Base-by-base conservation (phyloP, 164 flowering plant species). In the Dillenia turbinata region DNA sequence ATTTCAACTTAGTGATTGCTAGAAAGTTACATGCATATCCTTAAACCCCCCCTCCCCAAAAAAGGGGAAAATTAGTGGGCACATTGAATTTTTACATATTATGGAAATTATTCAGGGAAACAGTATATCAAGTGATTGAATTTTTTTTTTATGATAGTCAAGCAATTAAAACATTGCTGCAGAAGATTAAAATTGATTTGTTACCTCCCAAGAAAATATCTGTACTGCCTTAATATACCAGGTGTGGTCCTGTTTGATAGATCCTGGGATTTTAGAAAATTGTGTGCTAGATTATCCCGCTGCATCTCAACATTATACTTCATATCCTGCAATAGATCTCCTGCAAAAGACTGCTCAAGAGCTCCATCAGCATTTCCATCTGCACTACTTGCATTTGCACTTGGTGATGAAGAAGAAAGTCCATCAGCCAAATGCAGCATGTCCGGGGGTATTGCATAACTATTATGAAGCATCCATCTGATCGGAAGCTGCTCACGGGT, bases 401-500 rank as follows among this genome's bases (percentile, higher is more conserved):
- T 76, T 19, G 26, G 54, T 12, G 85, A 33, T 33, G 40, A 33
- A 33, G 40, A 33, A 33, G 40, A 69, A 56, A 77, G 52, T 47
- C 79, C 85, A 40, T 77, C 75, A 52, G 72, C 75, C 68, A 44
- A 65, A 14, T 70, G 40, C 40, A 33, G 81, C 97, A 94, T 84
- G 62, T 91, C 97, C 46, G 81, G 83, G 11, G 98, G 98, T 64
- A 94, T 79, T 26, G 81, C 79, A 61, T 94, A 94, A 33, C 97
- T 93, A 62, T 87, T 94, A 57, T 91, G 95, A 69, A 87, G 84
- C 98, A 94, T 89, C 98, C 98, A 94, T 79, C 88, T 82, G 22
- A 91, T 73, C 15, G 98, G 98, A 66, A 94, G 98, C 50, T 91
- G 86, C 67, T 81, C 79, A 53, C 62, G 59, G 54, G 61, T 79